Percentiles rank a stretch among this genome's conserved stretches.
These are phyloP conservation scores for Oryza meridionalis DNA, from an alignment of 176 grass and related monocot genomes.

Conservation along the genomic window DNA sequence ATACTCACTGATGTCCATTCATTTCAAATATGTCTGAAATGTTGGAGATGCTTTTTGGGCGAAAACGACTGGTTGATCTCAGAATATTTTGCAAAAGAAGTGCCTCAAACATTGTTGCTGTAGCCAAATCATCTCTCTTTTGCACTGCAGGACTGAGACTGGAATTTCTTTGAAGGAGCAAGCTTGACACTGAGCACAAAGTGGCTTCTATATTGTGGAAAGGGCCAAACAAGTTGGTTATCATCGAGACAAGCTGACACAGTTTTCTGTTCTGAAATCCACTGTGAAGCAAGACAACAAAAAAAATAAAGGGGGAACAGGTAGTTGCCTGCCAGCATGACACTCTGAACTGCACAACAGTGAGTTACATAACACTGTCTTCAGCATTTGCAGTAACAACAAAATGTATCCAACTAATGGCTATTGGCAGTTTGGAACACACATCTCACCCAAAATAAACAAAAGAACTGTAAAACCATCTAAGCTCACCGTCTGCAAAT, in stretches of 20 bases:
- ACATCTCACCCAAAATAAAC: not conserved
- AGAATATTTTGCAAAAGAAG: not conserved
- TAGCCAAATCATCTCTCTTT: not conserved
- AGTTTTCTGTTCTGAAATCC: slow-evolving; percentile 43
- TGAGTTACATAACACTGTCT: slow-evolving; percentile 20
- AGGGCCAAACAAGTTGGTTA: slow-evolving; percentile 59
- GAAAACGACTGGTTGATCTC: slow-evolving; percentile 15
- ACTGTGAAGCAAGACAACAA: slow-evolving; percentile 41
- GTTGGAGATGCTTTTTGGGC: not conserved
- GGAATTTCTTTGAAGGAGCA: slow-evolving; percentile 41
- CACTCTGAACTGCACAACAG: slow-evolving; percentile 21
- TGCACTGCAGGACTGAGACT: slow-evolving; percentile 10
- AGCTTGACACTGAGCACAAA: slow-evolving; percentile 31
- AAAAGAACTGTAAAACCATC: not conserved
- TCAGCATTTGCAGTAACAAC: not conserved
- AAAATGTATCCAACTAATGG: not conserved
- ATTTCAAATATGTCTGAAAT: slow-evolving; percentile 19
- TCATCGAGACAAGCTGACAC: slow-evolving; percentile 47
- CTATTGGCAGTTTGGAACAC: not conserved
- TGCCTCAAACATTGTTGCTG: not conserved
- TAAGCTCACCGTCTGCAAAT: not conserved
- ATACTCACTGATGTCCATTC: slow-evolving; percentile 9
- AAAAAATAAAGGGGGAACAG: slow-evolving; percentile 41
- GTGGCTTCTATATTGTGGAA: slow-evolving; percentile 49
- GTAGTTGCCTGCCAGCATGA: slow-evolving; percentile 27